A percentile compares a stretch with the other conserved stretches of the same genome.
Evolutionary conservation across 306 rosid genomes (phyloP).

Genomic region (Medicago arabica): DNA sequence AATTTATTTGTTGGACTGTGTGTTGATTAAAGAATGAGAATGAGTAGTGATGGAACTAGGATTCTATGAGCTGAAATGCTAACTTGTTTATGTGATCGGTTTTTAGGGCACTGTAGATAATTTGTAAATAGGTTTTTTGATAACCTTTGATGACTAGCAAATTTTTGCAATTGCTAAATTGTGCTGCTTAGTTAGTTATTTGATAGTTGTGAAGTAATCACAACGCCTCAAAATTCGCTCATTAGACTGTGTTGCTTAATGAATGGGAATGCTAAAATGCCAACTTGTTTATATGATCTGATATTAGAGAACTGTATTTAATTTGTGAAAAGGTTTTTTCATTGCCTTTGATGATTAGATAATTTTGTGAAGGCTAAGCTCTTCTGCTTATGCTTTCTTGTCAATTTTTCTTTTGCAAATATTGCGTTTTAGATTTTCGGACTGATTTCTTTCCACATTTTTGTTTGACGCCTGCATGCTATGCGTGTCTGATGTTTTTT

Average conservation of each 20-base stretch:
- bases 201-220: neutral
- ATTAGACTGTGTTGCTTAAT: neutral
- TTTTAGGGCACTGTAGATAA: too few species aligned
- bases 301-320: neutral
- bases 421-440: constrained; percentile 2
- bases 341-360: neutral
- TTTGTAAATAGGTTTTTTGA: neutral
- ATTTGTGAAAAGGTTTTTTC: neutral
- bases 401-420: constrained; percentile 7
- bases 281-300: neutral
- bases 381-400: constrained; percentile 10
- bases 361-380: neutral
- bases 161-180: constrained; percentile 8
- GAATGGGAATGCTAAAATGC: neutral
- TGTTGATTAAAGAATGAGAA: neutral
- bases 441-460: neutral
- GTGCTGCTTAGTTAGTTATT: neutral
- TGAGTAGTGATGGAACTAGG: neutral
- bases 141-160: neutral
- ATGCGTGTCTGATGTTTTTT: constrained; percentile 26
- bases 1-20: neutral
- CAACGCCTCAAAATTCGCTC: neutral
- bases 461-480: constrained; percentile 5
- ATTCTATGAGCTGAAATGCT: neutral
- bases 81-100: neutral